Base-by-base conservation (phyloP, 108 stramenopile genomes). In the Skeletonema menzelii region DNA sequence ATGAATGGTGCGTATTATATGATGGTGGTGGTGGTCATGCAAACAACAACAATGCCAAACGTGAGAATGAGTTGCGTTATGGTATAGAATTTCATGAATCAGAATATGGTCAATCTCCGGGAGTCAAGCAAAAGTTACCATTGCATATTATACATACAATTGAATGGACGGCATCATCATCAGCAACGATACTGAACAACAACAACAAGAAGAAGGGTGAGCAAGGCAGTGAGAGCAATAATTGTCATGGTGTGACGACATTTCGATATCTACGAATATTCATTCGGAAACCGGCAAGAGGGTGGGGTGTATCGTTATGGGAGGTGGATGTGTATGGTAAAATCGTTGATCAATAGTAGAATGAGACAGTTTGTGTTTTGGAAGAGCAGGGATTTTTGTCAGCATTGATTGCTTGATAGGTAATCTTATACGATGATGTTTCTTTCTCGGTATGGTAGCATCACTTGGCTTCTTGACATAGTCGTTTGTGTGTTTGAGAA, bases 261-360 rank as follows among this genome's bases (percentile, higher is more conserved):
- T n/a, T 86, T 57, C 73, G 79, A 31, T 88, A 82, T 63, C 56
- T 92, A 17, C 66, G 85, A 11, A 57, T 92, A 27, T 84, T 75
- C 68, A 88, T 92, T 19, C 55, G 80, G 17, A 84, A 76, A 46
- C 67, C 84, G 1, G 87, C 69, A 8, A 80, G 69, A 63, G 86
- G 86, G 0, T 92, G 91, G 91, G 91, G 91, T 53, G 91, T 92
- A 4, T 87, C 86, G 4, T 44, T 89, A 56, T 92, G 91, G 91
- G 80, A 92, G 59, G 83, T 92, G 53, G 88, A 89, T 77, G 84
- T 89, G 2, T 75, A 74, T 71, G 91, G 91, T 77, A 61, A 20
- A 30, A 57, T 57, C 56, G 56, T 57, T 1, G 22, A 57, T 20
- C 14, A 14, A 40, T 30, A n/a, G n/a, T n/a, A n/a, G n/a, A n/a